Base-by-base conservation (phyloP, 2,329 filamentous ascomycete genomes). In the Immersiporthe knoxdaviesiana region DNA sequence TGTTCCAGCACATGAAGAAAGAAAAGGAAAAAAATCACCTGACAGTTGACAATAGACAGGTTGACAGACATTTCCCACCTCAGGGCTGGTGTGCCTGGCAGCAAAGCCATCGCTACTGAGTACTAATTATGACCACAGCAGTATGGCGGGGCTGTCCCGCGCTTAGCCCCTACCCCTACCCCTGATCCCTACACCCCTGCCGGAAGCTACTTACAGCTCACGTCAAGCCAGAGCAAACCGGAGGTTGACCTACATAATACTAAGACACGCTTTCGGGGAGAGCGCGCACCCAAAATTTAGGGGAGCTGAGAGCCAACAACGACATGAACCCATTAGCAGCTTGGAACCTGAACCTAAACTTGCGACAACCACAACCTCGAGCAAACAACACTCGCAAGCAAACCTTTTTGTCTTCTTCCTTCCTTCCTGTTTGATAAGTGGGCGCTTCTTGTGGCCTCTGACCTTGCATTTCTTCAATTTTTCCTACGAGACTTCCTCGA, bases 231-330 rank as follows among this genome's bases (percentile, higher is more conserved):
- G 35, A 11, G 39, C 37, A 18, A 47, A 18, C 39, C 41, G 16
- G 16, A 39, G 39, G 27, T 59, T 59, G 37, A 35, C 58, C n/a
- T n/a, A n/a, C n/a, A n/a, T n/a, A n/a, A 59, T 21, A 32, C 37
- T 66, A 59, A 66, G 54, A 66, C 65, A 66, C 65, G 65, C 65
- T 66, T 61, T 66, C 39, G 56, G 41, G 44, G 21, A 21, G 44
- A 47, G 44, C 44, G 44, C 65, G 65, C 65, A 56, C 65, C 65
- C 65, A 66, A 61, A 59, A 59, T 61, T 66, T 66, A 35, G 54
- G 61, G 61, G 39, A 63, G 61, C 61, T 44, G 41, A 47, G 41
- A 50, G 39, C 65, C 56, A 60, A 66, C 56, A 47, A 50, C 58
- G 35, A 50, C 65, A 24, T 66, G 54, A 54, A 50, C 21, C 41